Evolutionary conservation across 225 moss, liverwort and hornwort genomes (phyloP).

Genomic region (Sphagnum contortum): DNA sequence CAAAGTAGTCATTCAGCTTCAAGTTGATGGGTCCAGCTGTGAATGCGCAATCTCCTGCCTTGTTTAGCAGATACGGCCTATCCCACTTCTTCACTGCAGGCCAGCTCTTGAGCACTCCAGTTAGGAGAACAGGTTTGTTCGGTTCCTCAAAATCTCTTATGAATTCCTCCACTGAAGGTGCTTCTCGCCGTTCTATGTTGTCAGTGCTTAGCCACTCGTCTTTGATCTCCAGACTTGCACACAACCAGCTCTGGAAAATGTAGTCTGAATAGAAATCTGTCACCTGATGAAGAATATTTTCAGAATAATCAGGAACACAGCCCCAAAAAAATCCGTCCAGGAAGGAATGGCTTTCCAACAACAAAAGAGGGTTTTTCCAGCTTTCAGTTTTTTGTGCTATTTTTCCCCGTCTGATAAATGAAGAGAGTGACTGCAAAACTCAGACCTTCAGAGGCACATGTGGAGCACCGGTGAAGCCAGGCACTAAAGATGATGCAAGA

Average conservation of each 20-base stretch:
- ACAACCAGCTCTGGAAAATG: slow-evolving; percentile 93
- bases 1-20: slow-evolving; percentile 58
- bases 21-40: slow-evolving; percentile 77
- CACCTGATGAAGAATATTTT: slow-evolving; percentile 34
- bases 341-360: too few relatives aligned
- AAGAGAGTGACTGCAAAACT: too few relatives aligned
- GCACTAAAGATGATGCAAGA: slow-evolving; percentile 29
- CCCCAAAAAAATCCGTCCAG: too few relatives aligned
- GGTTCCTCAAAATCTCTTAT: slow-evolving; percentile 72
- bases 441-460: slow-evolving; percentile 76
- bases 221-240: slow-evolving; percentile 88
- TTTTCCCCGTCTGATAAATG: too few relatives aligned
- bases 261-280: slow-evolving; percentile 81
- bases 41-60: slow-evolving; percentile 51
- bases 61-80: slow-evolving; percentile 56
- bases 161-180: slow-evolving; percentile 62
- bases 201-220: slow-evolving; percentile 65
- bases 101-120: slow-evolving; percentile 49
- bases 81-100: slow-evolving; percentile 73
- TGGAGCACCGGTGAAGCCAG: slow-evolving; percentile 21
- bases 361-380: too few relatives aligned
- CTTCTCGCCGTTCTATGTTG: slow-evolving; percentile 53
- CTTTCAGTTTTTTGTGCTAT: too few relatives aligned
- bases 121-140: slow-evolving; percentile 79
- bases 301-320: too few relatives aligned